These are phyloP conservation scores for Sarcomyxa edulis DNA, from an alignment of 768 basidiomycete species.

Conservation along the genomic window DNA sequence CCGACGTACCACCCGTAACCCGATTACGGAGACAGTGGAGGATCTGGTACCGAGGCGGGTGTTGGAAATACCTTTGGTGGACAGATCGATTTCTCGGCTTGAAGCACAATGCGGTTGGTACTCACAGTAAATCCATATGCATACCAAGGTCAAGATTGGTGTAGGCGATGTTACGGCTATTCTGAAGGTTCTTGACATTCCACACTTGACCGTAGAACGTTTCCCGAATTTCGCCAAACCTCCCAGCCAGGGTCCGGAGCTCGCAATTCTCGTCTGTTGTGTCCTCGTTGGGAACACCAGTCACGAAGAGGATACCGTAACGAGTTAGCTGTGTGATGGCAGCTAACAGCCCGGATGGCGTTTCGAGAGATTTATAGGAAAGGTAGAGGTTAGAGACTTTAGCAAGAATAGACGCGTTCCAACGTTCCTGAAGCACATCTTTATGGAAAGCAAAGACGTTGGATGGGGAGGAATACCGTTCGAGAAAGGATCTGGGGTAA, in stretches of 20 bases:
- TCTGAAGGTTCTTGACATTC: constrained; percentile 74
- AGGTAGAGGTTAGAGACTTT: constrained; percentile 42
- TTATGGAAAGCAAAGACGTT: constrained; percentile 37
- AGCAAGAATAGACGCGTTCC: constrained; percentile 38
- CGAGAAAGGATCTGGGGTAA: constrained; percentile 44
- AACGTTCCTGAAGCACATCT: constrained; percentile 33
- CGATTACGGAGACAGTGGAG: constrained; percentile 87
- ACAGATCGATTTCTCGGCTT: constrained; percentile 2
- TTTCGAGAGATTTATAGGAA: constrained; percentile 45
- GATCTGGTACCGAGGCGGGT: constrained; percentile 89
- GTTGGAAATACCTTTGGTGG: constrained; percentile 71
- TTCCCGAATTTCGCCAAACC: constrained; percentile 70
- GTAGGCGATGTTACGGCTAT: constrained; percentile 91
- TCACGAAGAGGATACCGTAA: constrained; percentile 71
- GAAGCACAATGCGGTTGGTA: constrained; percentile 9
- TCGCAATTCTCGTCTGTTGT: constrained; percentile 63
- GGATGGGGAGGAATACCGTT: constrained; percentile 35
- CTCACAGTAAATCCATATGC: constrained; percentile 91
- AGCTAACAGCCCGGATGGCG: constrained; percentile 38
- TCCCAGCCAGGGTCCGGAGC: constrained; percentile 55
- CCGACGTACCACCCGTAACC: constrained; percentile 76
- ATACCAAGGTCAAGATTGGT: constrained; percentile 84
- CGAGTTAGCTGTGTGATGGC: constrained; percentile 67
- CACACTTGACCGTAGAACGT: constrained; percentile 91
- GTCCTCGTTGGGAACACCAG: constrained; percentile 57